phyloP scores from a whole-genome alignment of 257 asterid genomes.

The Capsicum baccatum region DNA sequence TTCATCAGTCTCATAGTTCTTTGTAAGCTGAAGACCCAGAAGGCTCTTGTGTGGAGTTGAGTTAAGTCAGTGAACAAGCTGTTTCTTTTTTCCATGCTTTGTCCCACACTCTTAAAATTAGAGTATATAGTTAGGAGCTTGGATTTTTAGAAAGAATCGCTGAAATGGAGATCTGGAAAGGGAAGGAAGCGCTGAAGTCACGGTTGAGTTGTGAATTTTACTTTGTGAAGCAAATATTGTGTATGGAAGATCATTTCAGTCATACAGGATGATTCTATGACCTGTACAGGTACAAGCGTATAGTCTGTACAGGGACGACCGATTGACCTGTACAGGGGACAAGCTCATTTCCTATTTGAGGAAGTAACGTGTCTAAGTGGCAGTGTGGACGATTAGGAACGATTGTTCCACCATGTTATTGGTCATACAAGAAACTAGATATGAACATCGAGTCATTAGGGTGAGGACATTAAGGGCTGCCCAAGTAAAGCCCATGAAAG shows the following conservation, averaged over 20 bases:
- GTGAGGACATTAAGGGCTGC: background rate
- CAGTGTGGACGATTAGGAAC: background rate
- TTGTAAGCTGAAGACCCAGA: background rate
- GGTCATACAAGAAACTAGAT: background rate
- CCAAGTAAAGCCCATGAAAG: background rate
- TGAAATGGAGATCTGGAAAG: conserved; percentile 20
- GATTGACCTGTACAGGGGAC: background rate
- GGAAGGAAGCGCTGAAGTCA: background rate
- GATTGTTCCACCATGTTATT: background rate
- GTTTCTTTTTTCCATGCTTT: background rate
- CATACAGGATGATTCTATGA: background rate
- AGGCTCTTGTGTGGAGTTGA: conserved; percentile 12
- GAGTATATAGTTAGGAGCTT: background rate
- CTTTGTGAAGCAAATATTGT: too few relatives aligned
- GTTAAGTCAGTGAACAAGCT: background rate
- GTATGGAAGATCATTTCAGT: background rate
- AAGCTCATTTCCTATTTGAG: background rate
- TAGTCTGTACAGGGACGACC: background rate
- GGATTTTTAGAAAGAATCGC: background rate
- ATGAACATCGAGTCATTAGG: background rate
- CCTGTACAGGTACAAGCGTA: background rate
- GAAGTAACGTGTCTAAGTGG: background rate
- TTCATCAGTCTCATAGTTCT: background rate
- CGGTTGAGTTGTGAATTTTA: background rate
- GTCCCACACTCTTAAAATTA: conserved; percentile 1